These are phyloP conservation scores for Dothideomycetes sp. DNA, from an alignment of 2,329 filamentous ascomycete species.

Conservation along the genomic window DNA sequence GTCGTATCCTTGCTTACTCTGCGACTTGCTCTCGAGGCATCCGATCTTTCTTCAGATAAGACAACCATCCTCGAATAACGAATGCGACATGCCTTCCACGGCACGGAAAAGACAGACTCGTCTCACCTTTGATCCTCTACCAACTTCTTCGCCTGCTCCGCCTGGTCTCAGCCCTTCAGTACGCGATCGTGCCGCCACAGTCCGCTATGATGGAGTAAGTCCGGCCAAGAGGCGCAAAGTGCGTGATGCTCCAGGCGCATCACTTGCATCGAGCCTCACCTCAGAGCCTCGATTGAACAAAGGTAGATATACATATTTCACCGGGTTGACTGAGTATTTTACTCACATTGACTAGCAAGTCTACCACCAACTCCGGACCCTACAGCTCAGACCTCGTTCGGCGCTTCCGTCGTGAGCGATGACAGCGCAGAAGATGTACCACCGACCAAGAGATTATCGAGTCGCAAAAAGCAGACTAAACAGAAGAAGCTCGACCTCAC, in stretches of 20 bases:
- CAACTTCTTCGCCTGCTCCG: conserved; percentile 31
- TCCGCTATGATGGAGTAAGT: conserved; percentile 24
- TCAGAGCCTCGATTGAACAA: conserved; percentile 6
- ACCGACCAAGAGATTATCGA: conserved; percentile 17
- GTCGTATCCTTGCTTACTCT: no score
- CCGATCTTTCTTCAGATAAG: no score
- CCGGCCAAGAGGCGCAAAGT: conserved; percentile 22
- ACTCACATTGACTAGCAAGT: conserved; percentile 14
- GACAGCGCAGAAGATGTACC: conserved; percentile 18
- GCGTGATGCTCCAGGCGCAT: conserved; percentile 4
- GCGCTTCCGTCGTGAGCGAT: conserved; percentile 17
- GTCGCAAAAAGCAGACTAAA: conserved; percentile 22
- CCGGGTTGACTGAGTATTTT: no score
- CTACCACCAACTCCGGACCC: conserved; percentile 20
- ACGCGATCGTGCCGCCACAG: conserved; percentile 26
- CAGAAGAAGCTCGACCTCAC: conserved; percentile 23
- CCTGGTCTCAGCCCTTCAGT: conserved; percentile 26
- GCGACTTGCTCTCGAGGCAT: no score
- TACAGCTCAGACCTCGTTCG: conserved; percentile 16
- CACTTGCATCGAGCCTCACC: not conserved
- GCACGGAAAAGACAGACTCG: conserved; percentile 32
- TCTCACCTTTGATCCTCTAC: conserved; percentile 34
- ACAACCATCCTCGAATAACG: no score
- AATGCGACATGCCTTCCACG: no score
- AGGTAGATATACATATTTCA: no score